These are phyloP conservation scores for Penicillium sp. DNA, from an alignment of 2,329 filamentous ascomycete species.

Conservation along the genomic window DNA sequence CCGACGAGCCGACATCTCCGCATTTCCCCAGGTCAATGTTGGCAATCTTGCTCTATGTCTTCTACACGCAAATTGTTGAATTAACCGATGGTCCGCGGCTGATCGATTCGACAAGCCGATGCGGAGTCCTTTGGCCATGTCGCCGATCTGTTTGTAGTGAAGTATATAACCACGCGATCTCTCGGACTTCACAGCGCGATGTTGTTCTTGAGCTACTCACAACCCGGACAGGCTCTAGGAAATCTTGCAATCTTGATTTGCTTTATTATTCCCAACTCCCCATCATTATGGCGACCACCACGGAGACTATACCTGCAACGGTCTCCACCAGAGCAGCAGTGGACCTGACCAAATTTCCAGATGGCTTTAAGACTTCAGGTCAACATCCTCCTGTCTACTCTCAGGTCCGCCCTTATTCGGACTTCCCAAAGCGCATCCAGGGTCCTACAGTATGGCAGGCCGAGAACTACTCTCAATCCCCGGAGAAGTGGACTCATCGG, in stretches of 20 bases:
- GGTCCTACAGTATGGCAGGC: conserved; percentile 71
- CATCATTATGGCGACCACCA: not conserved
- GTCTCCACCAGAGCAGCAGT: not conserved
- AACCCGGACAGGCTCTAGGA: not conserved
- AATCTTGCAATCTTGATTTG: not conserved
- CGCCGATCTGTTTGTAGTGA: not conserved
- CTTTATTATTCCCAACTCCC: not conserved
- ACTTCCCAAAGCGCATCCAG: conserved; percentile 68
- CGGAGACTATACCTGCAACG: not conserved
- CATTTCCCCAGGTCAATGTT: not conserved
- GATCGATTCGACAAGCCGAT: conserved; percentile 17
- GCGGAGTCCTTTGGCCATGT: not conserved
- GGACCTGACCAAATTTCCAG: conserved; percentile 53
- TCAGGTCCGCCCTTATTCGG: conserved; percentile 61
- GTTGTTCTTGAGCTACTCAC: not conserved
- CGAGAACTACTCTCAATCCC: conserved; percentile 60
- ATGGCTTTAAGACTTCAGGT: conserved; percentile 66
- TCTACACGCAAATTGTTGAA: not conserved
- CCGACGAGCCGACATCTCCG: conserved; percentile 9
- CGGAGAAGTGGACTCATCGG: conserved; percentile 69
- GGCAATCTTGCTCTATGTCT: not conserved
- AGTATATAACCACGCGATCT: conserved; percentile 7
- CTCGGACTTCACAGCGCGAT: not conserved
- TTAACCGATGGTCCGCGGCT: not conserved
- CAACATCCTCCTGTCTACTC: conserved; percentile 69